phyloP scores from a whole-genome alignment of 2,329 filamentous ascomycete species.

The Didymellaceae sp. region DNA sequence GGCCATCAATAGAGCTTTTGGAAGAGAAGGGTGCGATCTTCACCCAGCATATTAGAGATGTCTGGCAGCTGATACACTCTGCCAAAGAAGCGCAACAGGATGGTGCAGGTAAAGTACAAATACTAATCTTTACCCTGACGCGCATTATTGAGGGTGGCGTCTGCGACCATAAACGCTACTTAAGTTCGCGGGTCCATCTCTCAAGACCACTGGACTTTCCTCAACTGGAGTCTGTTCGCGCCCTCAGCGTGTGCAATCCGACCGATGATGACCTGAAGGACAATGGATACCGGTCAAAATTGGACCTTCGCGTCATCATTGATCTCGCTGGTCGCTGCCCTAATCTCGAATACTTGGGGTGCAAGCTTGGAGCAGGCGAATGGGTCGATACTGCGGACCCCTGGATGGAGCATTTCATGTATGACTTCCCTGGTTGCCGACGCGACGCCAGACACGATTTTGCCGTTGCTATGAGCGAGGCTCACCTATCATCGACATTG shows the following conservation, averaged over 20 bases:
- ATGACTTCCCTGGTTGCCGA: constrained; percentile 24
- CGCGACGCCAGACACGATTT: constrained; percentile 26
- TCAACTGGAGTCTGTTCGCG: constrained; percentile 11
- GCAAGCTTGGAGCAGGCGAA: constrained; percentile 6
- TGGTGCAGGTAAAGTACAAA: neutral
- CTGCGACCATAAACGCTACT: neutral
- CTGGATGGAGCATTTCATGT: constrained; percentile 5
- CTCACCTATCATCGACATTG: constrained; percentile 18
- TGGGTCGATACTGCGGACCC: constrained; percentile 3
- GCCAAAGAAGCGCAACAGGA: neutral
- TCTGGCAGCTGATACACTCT: neutral
- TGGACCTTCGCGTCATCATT: constrained; percentile 23
- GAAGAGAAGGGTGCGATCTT: neutral
- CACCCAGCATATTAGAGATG: neutral
- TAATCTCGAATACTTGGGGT: constrained; percentile 8
- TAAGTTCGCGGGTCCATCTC: constrained; percentile 22
- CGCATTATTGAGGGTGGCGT: neutral
- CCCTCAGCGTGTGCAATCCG: constrained; percentile 12
- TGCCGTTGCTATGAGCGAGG: constrained; percentile 16
- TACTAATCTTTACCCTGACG: neutral
- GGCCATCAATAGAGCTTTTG: neutral
- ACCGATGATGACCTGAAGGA: neutral
- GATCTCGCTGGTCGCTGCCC: constrained; percentile 14
- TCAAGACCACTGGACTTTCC: constrained; percentile 16
- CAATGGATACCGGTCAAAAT: constrained; percentile 3